phyloP scores from a whole-genome alignment of 495 filamentous ascomycete species.

The Xylaria castorea region DNA sequence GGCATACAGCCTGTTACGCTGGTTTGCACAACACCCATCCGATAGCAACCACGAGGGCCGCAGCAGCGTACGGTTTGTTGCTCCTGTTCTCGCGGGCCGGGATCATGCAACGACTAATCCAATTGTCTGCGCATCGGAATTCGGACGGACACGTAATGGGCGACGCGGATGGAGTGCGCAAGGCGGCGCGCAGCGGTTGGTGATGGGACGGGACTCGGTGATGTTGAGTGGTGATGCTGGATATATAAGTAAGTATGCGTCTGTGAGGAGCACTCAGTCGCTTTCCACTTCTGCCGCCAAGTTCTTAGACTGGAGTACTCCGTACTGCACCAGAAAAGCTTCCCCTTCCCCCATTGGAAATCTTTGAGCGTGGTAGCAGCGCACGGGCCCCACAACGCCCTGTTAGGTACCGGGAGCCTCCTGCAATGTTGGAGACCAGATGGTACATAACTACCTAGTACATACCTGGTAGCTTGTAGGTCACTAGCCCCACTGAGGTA shows the following conservation, averaged over 20 bases:
- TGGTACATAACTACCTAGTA: no score
- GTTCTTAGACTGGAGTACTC: conserved; percentile 11
- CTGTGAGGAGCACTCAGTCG: conserved; percentile 12
- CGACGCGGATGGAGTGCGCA: conserved; percentile 14
- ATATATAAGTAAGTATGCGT: conserved; percentile 1
- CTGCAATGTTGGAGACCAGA: no score
- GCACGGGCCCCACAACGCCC: conserved; percentile 26
- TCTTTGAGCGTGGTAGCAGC: conserved; percentile 36
- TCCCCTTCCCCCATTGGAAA: conserved; percentile 38
- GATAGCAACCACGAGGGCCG: conserved; percentile 20
- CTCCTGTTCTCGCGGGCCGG: background rate
- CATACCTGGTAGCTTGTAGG: no score
- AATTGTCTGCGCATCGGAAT: conserved; percentile 8
- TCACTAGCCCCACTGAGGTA: no score
- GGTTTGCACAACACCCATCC: conserved; percentile 34
- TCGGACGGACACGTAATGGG: conserved; percentile 1
- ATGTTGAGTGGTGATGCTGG: conserved; percentile 21
- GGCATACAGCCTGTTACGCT: conserved; percentile 39
- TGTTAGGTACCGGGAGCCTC: background rate
- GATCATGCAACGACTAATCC: conserved; percentile 9
- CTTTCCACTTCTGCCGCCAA: conserved; percentile 12
- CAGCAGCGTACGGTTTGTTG: conserved; percentile 6
- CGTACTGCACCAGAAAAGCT: conserved; percentile 26
- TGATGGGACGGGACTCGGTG: conserved; percentile 6
- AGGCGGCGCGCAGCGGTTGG: conserved; percentile 8